These are phyloP conservation scores for Amanita jacksonii DNA, from an alignment of 768 basidiomycete species.

Conservation along the genomic window DNA sequence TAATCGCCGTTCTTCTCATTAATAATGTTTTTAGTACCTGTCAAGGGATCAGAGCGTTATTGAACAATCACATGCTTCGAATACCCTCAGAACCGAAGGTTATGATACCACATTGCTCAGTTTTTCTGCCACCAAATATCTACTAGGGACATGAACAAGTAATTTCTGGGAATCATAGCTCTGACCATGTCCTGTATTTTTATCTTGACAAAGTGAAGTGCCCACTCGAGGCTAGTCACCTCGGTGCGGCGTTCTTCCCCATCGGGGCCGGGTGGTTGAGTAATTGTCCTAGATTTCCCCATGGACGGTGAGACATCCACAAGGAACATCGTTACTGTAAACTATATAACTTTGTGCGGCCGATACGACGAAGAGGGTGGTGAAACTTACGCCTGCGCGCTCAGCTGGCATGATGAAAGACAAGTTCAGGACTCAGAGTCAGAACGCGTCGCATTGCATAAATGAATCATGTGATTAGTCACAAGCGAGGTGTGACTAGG, in stretches of 20 bases:
- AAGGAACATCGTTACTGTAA: slow-evolving; percentile 82
- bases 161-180: neutral
- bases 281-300: slow-evolving; percentile 52
- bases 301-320: slow-evolving; percentile 85
- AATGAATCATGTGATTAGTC: slow-evolving; percentile 24
- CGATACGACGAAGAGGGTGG: slow-evolving; percentile 5
- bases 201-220: slow-evolving; percentile 79
- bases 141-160: slow-evolving; percentile 21
- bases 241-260: slow-evolving; percentile 42
- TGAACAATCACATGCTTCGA: neutral
- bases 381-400: slow-evolving; percentile 55
- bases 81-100: slow-evolving; percentile 75
- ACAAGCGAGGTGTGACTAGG: slow-evolving; percentile 16
- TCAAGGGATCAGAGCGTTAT: slow-evolving; percentile 2
- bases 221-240: slow-evolving; percentile 74
- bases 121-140: slow-evolving; percentile 90
- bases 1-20: slow-evolving; percentile 58
- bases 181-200: slow-evolving; percentile 86
- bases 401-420: slow-evolving; percentile 58
- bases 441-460: slow-evolving; percentile 7
- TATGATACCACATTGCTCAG: slow-evolving; percentile 88
- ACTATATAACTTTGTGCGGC: slow-evolving; percentile 31
- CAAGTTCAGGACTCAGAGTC: slow-evolving; percentile 5
- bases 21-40: slow-evolving; percentile 61
- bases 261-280: slow-evolving; percentile 41